A percentile compares a stretch with the other conserved stretches of the same genome.
Evolutionary conservation across 202 grass and related monocot species (phyloP).

Genomic region (Schoenoplectus tabernaemontani): DNA sequence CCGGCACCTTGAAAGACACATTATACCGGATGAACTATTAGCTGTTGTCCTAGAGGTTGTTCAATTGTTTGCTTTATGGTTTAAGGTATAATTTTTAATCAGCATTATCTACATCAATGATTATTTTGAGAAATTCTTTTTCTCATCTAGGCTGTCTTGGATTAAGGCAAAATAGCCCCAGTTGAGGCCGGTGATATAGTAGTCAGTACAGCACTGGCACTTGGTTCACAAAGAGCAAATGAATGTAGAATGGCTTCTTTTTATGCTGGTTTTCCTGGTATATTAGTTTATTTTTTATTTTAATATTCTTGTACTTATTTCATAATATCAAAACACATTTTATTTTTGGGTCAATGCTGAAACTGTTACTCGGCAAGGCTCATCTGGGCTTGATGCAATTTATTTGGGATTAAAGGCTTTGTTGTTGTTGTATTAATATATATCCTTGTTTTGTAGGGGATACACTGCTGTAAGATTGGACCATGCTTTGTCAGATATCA

Average conservation of each 20-base stretch:
- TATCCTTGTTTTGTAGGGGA: constrained; percentile 29
- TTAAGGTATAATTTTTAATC: neutral
- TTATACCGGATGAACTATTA: neutral
- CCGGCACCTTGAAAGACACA: too few relatives aligned
- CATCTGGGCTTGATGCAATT: neutral
- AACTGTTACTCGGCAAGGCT: neutral
- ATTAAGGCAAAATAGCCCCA: neutral
- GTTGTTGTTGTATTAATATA: too few relatives aligned
- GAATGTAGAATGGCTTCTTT: neutral
- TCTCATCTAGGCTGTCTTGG: neutral
- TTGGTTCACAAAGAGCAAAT: neutral
- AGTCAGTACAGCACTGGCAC: neutral
- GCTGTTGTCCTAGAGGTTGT: neutral
- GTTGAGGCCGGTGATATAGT: neutral
- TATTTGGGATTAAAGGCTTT: too few relatives aligned
- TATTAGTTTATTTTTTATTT: neutral
- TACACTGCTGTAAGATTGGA: constrained; percentile 70
- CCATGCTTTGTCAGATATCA: constrained; percentile 61
- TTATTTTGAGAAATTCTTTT: neutral
- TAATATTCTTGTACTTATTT: too few relatives aligned
- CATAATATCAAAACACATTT: neutral
- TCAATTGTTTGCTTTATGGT: neutral
- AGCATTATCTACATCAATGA: neutral
- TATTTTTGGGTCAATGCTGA: neutral
- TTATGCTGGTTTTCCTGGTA: neutral